These are phyloP conservation scores for Camelina hispida DNA, from an alignment of 345 rosid species.

Conservation along the genomic window DNA sequence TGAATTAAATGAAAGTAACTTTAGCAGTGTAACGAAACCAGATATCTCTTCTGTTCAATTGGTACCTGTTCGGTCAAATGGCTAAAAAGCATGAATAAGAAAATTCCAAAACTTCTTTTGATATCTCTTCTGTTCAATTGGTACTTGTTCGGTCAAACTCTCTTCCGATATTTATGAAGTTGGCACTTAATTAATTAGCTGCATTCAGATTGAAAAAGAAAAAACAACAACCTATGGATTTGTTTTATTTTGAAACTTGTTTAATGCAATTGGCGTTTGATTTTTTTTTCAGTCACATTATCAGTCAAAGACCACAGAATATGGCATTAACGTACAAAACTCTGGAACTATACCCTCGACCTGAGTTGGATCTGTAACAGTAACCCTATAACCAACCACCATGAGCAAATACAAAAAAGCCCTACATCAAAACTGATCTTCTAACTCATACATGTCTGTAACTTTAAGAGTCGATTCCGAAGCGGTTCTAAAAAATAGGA, in stretches of 20 bases:
- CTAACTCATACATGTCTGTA: slow-evolving; percentile 22
- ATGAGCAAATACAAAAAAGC: not conserved
- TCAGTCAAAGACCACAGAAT: not conserved
- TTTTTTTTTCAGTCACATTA: not conserved
- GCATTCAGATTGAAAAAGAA: no score
- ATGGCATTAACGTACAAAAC: slow-evolving; percentile 5
- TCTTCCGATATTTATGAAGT: no score
- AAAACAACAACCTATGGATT: no score
- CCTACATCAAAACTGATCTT: slow-evolving; percentile 33
- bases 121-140: no score
- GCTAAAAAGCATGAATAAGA: no score
- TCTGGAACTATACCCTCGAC: not conserved
- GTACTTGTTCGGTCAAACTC: no score
- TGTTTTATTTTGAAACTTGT: not conserved
- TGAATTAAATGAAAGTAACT: no score
- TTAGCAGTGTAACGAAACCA: no score
- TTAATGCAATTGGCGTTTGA: not conserved
- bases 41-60: no score
- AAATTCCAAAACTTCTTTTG: no score
- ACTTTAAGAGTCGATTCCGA: not conserved
- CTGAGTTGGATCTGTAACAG: slow-evolving; percentile 16
- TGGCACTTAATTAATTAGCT: no score
- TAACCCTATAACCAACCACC: not conserved
- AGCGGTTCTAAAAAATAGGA: slow-evolving; percentile 37
- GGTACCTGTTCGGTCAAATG: no score